phyloP scores from a whole-genome alignment of 2,329 filamentous ascomycete genomes.

The Ophiocordyceps unilateralis region DNA sequence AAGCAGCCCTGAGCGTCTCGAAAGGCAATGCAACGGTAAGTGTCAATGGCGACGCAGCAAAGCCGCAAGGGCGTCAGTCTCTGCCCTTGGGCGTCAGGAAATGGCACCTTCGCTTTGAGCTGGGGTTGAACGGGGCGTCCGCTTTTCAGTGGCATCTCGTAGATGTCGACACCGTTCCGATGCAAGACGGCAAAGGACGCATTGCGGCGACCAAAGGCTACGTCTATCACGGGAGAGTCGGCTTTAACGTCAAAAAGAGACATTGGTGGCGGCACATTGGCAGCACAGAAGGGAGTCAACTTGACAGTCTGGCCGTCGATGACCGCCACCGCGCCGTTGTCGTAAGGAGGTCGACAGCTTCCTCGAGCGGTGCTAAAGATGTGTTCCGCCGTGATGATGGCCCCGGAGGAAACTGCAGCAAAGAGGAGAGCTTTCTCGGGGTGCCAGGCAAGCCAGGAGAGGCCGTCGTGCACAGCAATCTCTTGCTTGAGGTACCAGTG shows the following conservation, averaged over 20 bases:
- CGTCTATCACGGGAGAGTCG: slow-evolving; percentile 49
- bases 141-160: slow-evolving; percentile 47
- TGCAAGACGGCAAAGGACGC: slow-evolving; percentile 57
- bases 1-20: slow-evolving; percentile 9
- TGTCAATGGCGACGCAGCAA: slow-evolving; percentile 10
- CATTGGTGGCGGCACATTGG: slow-evolving; percentile 89
- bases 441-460: slow-evolving; percentile 51
- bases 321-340: slow-evolving; percentile 65
- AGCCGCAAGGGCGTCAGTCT: slow-evolving; percentile 14
- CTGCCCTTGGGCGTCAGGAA: slow-evolving; percentile 12
- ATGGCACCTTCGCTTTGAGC: slow-evolving; percentile 21
- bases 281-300: slow-evolving; percentile 66
- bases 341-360: slow-evolving; percentile 51
- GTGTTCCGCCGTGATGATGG: slow-evolving; percentile 46
- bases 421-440: slow-evolving; percentile 65
- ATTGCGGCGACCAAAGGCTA: slow-evolving; percentile 52
- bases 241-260: slow-evolving; percentile 56
- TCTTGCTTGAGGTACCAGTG: slow-evolving; percentile 97
- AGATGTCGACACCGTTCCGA: slow-evolving; percentile 46
- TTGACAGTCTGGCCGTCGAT: slow-evolving; percentile 70
- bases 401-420: slow-evolving; percentile 31
- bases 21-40: slow-evolving; percentile 15
- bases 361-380: slow-evolving; percentile 52
- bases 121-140: slow-evolving; percentile 28
- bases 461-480: slow-evolving; percentile 28